Percentiles rank a stretch among this genome's conserved stretches.
These are phyloP conservation scores for Prunus armeniaca DNA, from an alignment of 306 rosid genomes.

Conservation along the genomic window DNA sequence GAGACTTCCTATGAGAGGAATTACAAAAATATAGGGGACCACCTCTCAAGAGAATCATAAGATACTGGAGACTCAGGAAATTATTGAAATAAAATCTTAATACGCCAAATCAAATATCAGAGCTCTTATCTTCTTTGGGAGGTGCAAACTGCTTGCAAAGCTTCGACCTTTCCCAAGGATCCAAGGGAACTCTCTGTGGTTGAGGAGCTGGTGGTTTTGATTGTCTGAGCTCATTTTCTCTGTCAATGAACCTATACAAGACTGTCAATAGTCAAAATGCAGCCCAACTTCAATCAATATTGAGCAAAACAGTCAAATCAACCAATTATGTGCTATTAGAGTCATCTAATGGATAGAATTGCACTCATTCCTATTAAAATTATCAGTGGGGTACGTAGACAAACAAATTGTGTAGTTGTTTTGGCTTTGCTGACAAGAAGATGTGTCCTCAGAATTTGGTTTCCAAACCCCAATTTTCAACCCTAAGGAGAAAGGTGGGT, in stretches of 20 bases:
- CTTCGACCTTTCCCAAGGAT: slow-evolving; percentile 83
- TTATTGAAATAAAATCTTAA: slow-evolving; percentile 5
- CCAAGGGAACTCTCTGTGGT: slow-evolving; percentile 69
- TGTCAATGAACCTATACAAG: slow-evolving; percentile 67
- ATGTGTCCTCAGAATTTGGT: background rate
- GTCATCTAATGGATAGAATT: background rate
- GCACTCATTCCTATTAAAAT: background rate
- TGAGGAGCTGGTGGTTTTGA: slow-evolving; percentile 82
- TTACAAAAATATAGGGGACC: background rate
- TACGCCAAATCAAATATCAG: slow-evolving; percentile 37
- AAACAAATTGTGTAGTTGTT: background rate
- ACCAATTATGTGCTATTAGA: background rate
- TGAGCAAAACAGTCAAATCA: background rate
- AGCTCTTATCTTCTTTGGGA: slow-evolving; percentile 59
- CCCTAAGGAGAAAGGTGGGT: background rate
- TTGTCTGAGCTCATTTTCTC: slow-evolving; percentile 83
- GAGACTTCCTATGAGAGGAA: background rate
- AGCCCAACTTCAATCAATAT: background rate
- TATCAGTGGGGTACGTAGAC: background rate
- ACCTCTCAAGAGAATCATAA: background rate
- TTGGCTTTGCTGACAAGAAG: background rate
- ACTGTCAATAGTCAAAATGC: slow-evolving; percentile 1
- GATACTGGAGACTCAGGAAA: background rate
- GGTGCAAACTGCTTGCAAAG: slow-evolving; percentile 76
- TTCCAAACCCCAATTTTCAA: background rate